Percentiles rank a stretch among this genome's conserved stretches.
These are phyloP conservation scores for Sherardia arvensis DNA, from an alignment of 257 asterid species.

Conservation along the genomic window DNA sequence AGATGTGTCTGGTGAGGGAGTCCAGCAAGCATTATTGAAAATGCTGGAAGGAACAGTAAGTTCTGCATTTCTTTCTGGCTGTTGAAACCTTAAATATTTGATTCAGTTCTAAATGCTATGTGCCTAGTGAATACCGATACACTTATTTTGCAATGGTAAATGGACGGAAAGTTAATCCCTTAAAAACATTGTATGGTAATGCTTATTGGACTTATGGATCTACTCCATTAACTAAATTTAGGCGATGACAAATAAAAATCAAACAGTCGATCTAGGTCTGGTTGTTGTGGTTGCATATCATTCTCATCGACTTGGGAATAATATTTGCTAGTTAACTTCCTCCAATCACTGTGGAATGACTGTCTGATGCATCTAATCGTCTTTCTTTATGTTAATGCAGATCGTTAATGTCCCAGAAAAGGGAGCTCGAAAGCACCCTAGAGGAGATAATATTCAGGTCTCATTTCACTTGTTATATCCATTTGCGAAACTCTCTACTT, in stretches of 20 bases:
- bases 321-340: too few relatives aligned
- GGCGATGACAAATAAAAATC: too few relatives aligned
- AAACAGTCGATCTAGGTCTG: too few relatives aligned
- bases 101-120: neutral
- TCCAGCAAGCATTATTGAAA: constrained; percentile 92
- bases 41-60: constrained; percentile 99
- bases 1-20: constrained; percentile 99
- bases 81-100: neutral
- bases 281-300: too few relatives aligned
- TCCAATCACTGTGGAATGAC: too few relatives aligned
- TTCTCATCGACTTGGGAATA: too few relatives aligned
- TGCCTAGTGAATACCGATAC: neutral
- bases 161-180: neutral
- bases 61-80: constrained; percentile 13
- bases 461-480: constrained; percentile 2
- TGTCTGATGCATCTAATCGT: constrained; percentile 3
- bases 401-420: constrained; percentile 98
- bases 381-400: constrained; percentile 34
- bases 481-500: neutral
- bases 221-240: too few relatives aligned
- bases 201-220: too few relatives aligned
- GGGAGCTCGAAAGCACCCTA: constrained; percentile 98
- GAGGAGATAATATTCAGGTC: constrained; percentile 99
- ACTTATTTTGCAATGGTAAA: neutral
- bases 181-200: neutral